Base-by-base conservation (phyloP, 2,329 filamentous ascomycete species). In the Chrysoporthe austroafricana region DNA sequence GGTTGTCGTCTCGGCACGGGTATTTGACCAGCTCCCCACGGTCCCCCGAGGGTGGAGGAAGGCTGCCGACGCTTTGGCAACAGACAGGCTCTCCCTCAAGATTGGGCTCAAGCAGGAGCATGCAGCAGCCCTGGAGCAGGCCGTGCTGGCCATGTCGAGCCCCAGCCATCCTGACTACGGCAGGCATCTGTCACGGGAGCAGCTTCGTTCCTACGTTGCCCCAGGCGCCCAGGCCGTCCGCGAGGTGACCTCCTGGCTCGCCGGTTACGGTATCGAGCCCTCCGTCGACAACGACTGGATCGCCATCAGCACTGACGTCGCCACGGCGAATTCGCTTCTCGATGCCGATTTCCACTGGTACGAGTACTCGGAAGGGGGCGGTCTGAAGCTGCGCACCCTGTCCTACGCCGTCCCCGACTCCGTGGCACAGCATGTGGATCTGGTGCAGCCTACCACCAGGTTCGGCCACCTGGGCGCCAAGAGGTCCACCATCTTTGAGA, bases 381-480 rank as follows among this genome's bases (percentile, higher is more conserved):
- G 76, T 11, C 77, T 79, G 50, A 83, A 80, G 71, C 81, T 90
- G 50, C 83, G 89, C 48, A 80, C 80, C 4, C 74, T 82, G 18
- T 79, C 82, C 59, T 92, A 91, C 76, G 90, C 87, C 0, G 82
- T 91, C 1, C 90, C 89, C 0, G 79, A 80, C 62, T 76, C 82
- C 0, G 76, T 91, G 8, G 81, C 82, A 63, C 73, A 79, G 56
- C 81, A 87, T 72, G 82, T 91, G 67, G 85, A 86, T 67, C 82
- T 90, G 73, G 86, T 91, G 61, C 87, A 90, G 75, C 89, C 89
- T 0, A 91, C 88, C 0, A 91, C 86, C 4, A 82, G 85, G 50
- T 91, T 91, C 68, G 85, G 85, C 21, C 79, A 83, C 66, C 79
- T 85, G 32, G 76, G 75, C 42, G 72, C 82, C 2, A 81, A 85